phyloP scores from a whole-genome alignment of 345 rosid genomes.

The Eucalyptus sp. region DNA sequence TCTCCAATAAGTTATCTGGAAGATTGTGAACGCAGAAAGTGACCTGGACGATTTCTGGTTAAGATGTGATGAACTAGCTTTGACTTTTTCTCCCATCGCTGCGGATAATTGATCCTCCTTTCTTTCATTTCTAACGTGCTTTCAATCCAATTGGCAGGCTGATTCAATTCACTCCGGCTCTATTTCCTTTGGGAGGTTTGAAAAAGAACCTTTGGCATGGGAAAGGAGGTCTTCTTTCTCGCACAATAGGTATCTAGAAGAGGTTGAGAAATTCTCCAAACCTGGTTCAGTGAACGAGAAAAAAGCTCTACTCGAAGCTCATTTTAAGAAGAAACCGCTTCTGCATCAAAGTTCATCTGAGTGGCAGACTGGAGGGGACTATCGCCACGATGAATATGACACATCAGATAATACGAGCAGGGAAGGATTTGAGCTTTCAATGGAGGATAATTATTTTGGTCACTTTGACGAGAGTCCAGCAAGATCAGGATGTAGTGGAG shows the following conservation, averaged over 20 bases:
- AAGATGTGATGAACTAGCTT: not conserved
- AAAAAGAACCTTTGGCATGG: slow-evolving; percentile 67
- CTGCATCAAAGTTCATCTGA: slow-evolving; percentile 32
- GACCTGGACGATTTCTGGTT: not conserved
- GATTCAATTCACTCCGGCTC: slow-evolving; percentile 75
- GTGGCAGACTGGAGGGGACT: slow-evolving; percentile 17
- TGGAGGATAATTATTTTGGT: slow-evolving; percentile 8
- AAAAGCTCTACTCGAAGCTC: slow-evolving; percentile 87
- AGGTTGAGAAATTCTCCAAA: slow-evolving; percentile 79
- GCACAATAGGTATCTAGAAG: slow-evolving; percentile 88
- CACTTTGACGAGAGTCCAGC: slow-evolving; percentile 35
- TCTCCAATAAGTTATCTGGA: not conserved
- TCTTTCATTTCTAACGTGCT: not conserved
- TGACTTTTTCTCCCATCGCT: not conserved
- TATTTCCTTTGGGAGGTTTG: slow-evolving; percentile 88
- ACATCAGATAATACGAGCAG: slow-evolving; percentile 5
- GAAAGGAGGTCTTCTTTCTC: slow-evolving; percentile 81
- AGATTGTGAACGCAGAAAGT: not conserved
- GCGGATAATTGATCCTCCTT: not conserved
- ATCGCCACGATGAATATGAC: slow-evolving; percentile 12
- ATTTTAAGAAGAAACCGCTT: slow-evolving; percentile 70
- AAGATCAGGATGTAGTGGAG: slow-evolving; percentile 22
- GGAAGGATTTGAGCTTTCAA: slow-evolving; percentile 4
- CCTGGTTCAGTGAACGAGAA: slow-evolving; percentile 76
- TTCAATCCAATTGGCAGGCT: slow-evolving; percentile 24